Base-by-base conservation (phyloP, 108 stramenopile species). In the Skeletonema costatum region DNA sequence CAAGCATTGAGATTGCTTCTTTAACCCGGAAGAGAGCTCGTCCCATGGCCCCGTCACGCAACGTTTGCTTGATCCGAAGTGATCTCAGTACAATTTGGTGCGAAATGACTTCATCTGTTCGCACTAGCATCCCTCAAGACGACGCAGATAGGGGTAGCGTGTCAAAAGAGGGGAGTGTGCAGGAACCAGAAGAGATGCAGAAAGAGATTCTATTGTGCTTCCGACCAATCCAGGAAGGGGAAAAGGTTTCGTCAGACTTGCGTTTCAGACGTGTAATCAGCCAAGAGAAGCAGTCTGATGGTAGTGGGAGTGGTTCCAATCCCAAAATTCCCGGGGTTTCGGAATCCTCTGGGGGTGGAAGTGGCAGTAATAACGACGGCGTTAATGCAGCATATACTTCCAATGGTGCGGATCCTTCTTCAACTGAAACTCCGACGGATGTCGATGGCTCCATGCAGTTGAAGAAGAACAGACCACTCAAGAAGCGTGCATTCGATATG, bases 21-120 rank as follows among this genome's bases (percentile, higher is more conserved):
- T 41, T 41, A 41, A 41, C 39, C 39, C 74, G 89, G 53, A 63
- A 53, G 61, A 80, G 89, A 78, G 60, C 81, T 19, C 86, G 82
- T 42, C 90, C 88, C 10, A 64, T 95, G 9, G 89, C 89, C 32
- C 87, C 94, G 0, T 85, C 91, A 30, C 88, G 86, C 70, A 87
- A 89, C 33, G 68, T 96, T 6, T 88, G 91, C 62, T 70, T 96
- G 29, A 92, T 96, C 38, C 75, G 92, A 32, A 67, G 83, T 60
- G 94, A 96, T 71, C 73, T 92, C 25, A 93, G 86, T 30, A 92
- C 92, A 11, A 77, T 96, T 16, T 93, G 94, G 91, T 96, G 94
- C 58, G 94, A 96, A 72, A 86, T 92, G 12, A 96, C 92, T 10
- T 92, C 92, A 51, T 92, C 92, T 3, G 89, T 95, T 19, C 68